Evolutionary conservation across 176 grass and related monocot genomes (phyloP), one percentile per base, ranked within the genome.

Genomic region (Eleusine indica): DNA sequence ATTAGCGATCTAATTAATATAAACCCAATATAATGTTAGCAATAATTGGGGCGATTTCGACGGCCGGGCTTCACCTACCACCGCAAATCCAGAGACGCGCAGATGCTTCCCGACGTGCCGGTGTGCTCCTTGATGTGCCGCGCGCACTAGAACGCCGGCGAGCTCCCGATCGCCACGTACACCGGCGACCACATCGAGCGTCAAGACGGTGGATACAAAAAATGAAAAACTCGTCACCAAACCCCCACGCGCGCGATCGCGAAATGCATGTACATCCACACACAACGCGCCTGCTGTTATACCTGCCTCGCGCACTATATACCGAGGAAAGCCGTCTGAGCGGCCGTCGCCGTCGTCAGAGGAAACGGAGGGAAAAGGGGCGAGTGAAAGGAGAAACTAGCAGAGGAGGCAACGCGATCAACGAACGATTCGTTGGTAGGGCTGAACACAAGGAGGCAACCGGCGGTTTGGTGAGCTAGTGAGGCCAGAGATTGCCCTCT

Each of bases 91-190:
- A 35, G 63, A 85, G 80, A 78, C 44, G n/a, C 0, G 16, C 8
- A 57, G 67, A 79, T 39, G 80, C 74, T 83, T 66, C 76, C 30
- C 17, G 69, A 30, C 22, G 66, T 15, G 25, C 57, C 38, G 14
- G 63, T 13, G 28, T 66, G 32, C 3, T 35, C 13, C 39, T 6
- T 58, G 81, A 75, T 14, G 71, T 82, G 46, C 43, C 37, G 73
- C 43, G 32, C 72, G 25, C 41, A 84, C 75, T 67, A 56, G 57
- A 66, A 15, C 17, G 35, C 53, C 16, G 48, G 71, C 30, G 42
- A 52, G 71, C 70, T 61, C 58, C 10, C 0, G 58, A 25, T 61
- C 58, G 58, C 58, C 58, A 61, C 58, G 35, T 76, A 19, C 43
- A 4, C 29, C 5, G 32, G 17, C 37, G 63, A n/a, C 41, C 8